Conservation (phyloP, 495 filamentous ascomycete genomes). For the Achaetomiella virescens region DNA sequence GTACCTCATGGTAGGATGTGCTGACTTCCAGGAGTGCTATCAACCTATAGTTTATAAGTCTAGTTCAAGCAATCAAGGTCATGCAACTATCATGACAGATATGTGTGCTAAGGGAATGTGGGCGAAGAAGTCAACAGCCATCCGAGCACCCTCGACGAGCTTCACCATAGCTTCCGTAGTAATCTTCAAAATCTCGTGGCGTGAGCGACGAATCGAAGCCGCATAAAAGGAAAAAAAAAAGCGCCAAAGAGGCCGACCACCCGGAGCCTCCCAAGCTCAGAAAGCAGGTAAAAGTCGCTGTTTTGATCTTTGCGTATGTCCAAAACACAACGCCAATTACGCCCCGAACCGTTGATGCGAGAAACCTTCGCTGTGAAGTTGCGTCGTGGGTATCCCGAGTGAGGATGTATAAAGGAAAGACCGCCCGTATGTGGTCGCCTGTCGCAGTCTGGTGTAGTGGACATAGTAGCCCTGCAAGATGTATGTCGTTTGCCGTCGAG, state of each 20-base stretch:
- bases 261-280: no score
- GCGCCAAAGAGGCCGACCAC: background rate
- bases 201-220: background rate
- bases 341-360: background rate
- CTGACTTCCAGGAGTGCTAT: background rate
- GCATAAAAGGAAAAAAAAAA: background rate
- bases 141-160: no score
- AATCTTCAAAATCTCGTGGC: background rate
- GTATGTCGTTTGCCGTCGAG: background rate
- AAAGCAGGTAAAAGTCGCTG: background rate
- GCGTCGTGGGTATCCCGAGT: no score
- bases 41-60: no score
- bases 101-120: background rate
- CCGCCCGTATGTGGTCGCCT: no score
- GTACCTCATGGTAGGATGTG: no score
- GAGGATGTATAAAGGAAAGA: no score
- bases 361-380: background rate
- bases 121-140: background rate
- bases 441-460: no score
- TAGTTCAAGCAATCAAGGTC: background rate
- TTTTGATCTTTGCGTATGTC: slow-evolving; percentile 5
- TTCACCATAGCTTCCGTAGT: no score
- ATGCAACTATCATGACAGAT: background rate
- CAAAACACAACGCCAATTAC: background rate
- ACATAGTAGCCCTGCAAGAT: no score